phyloP scores from a whole-genome alignment of 192 early-diverging fungal genomes.

The Backusella macrospora region DNA sequence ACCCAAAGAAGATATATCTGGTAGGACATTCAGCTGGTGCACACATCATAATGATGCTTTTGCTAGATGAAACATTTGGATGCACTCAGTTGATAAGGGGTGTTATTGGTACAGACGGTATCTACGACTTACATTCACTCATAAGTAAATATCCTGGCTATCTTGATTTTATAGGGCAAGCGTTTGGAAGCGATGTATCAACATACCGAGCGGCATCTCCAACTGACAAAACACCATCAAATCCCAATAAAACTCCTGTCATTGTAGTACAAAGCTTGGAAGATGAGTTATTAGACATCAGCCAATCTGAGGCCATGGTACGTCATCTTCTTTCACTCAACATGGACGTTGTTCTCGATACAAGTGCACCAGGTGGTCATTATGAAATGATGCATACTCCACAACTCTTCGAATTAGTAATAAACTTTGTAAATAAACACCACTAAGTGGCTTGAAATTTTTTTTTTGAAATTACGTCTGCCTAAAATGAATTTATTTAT shows the following conservation, averaged over 20 bases:
- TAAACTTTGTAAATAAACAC: neutral
- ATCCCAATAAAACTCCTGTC: conserved; percentile 41
- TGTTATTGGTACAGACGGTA: conserved; percentile 78
- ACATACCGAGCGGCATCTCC: conserved; percentile 53
- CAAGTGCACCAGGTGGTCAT: conserved; percentile 14
- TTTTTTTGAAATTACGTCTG: neutral
- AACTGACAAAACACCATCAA: conserved; percentile 3
- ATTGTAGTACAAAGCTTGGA: conserved; percentile 67
- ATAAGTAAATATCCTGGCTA: conserved; percentile 68
- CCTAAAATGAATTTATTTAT: neutral
- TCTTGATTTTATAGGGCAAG: conserved; percentile 69
- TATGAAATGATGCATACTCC: conserved; percentile 27
- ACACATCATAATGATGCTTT: conserved; percentile 65
- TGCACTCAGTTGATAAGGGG: conserved; percentile 48
- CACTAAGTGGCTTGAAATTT: neutral
- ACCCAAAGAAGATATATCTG: conserved; percentile 50
- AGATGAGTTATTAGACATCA: conserved; percentile 70
- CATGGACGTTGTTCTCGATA: conserved; percentile 20
- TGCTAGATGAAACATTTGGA: conserved; percentile 50
- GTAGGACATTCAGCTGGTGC: conserved; percentile 83
- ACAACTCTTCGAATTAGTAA: neutral
- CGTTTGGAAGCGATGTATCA: conserved; percentile 59
- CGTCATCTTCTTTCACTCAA: conserved; percentile 15
- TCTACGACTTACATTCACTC: conserved; percentile 78
- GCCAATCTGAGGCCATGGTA: conserved; percentile 48